Base-by-base conservation (phyloP, 2,329 filamentous ascomycete genomes). In the Fusarium ambrosium region DNA sequence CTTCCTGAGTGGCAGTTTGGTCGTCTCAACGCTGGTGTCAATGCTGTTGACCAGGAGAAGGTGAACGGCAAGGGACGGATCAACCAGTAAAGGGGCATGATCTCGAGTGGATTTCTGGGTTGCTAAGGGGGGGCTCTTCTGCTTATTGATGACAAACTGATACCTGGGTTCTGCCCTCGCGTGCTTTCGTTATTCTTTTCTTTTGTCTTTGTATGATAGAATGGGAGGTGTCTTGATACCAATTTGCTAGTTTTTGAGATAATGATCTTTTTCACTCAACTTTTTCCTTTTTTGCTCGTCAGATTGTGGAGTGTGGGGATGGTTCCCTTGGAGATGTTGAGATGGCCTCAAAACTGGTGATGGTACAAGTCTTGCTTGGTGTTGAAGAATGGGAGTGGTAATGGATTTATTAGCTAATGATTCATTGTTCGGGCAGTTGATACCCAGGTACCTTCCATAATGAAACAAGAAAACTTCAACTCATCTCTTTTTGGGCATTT, bases 1-100 rank as follows among this genome's bases (percentile, higher is more conserved):
- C 90, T 95, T 8, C 95, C 95, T 1, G 90, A 89, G 78, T 97
- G 95, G 95, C 89, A 92, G 80, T 91, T 91, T 80, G 90, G 90
- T 0, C 81, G 79, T 66, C 71, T 86, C 66, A 82, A 82, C 18
- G 84, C 83, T 8, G 80, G 77, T 6, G 78, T 81, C 34, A 74
- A 80, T 27, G 83, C 81, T n/a, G 78, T 83, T 67, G 67, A 76
- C 56, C 65, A 77, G 48, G 78, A 79, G 66, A 79, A 77, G 61
- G 68, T 71, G 2, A 78, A 79, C 16, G 77, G 77, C 2, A 66
- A 72, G n/a, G 77, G 56, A 13, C 27, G 20, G 2, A 36, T 60
- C 22, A 56, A 59, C 16, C 53, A 70, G 2, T 74, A 59, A 59
- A 2, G 6, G 4, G 37, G 13, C 32, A 13, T 24, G 37, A 9